Percentiles rank a stretch among this genome's conserved stretches.
Evolutionary conservation across 495 filamentous ascomycete species (phyloP).

Genomic region (Podospora australis): DNA sequence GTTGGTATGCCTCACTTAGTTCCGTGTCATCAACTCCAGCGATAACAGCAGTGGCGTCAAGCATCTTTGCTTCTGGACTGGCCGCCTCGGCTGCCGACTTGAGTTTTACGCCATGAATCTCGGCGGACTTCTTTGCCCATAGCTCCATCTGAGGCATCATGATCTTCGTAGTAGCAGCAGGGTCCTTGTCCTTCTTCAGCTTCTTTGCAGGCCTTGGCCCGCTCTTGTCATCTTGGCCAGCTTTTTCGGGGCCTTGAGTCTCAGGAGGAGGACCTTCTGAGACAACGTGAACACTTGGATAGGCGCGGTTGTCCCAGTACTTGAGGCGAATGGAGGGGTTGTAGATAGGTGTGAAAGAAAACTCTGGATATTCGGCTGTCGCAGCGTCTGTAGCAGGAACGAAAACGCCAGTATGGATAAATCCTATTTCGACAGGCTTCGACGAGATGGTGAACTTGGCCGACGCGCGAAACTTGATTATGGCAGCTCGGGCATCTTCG

Average conservation of each 20-base stretch:
- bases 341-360: conserved; percentile 66
- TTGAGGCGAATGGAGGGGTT: conserved; percentile 64
- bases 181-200: conserved; percentile 59
- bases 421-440: conserved; percentile 64
- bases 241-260: conserved; percentile 33
- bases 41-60: neutral
- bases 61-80: conserved; percentile 7
- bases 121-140: conserved; percentile 81
- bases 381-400: conserved; percentile 61
- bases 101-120: conserved; percentile 58
- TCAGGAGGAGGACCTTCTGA: conserved; percentile 35
- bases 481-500: conserved; percentile 71
- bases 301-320: conserved; percentile 82
- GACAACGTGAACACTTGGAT: conserved; percentile 60
- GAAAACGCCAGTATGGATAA: conserved; percentile 85
- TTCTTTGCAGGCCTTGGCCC: conserved; percentile 33
- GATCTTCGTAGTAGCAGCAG: conserved; percentile 36
- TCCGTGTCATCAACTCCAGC: conserved; percentile 14
- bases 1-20: conserved; percentile 13
- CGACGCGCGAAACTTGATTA: conserved; percentile 65
- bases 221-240: conserved; percentile 25
- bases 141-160: conserved; percentile 70
- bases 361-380: conserved; percentile 45
- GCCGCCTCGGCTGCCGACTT: conserved; percentile 11
- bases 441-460: conserved; percentile 84